Evolutionary conservation across 176 grass and related monocot genomes (phyloP), one percentile per base, ranked within the genome.

Genomic region (Triticum timopheevii): DNA sequence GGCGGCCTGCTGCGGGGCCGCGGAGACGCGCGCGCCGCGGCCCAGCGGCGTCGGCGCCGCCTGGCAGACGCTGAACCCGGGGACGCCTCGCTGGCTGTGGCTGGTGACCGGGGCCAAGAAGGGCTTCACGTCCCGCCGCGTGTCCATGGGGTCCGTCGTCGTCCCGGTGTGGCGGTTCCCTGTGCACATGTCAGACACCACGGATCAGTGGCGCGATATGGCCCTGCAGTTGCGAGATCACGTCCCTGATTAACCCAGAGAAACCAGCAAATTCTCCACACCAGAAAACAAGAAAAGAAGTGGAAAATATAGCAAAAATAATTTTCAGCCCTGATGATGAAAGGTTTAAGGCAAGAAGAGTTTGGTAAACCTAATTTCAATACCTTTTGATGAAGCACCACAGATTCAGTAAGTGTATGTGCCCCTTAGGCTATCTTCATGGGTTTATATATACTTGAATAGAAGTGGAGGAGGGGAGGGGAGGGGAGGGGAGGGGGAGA

Each of bases 31-130:
- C 73, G 70, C 16, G n/a, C 64, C 54, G 6, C 22, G 39, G 8
- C 35, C 39, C 54, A 25, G 11, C 47, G 79, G 54, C 79, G 80
- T 47, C 31, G 52, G 23, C 12, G 33, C 38, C 74, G 74, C 67
- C 39, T 80, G 30, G 16, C 5, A 65, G 15, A 19, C 40, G 79
- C 5, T 23, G 17, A 61, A 8, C 2, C 54, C 64, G 7, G 69
- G 8, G 13, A 58, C 7, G 23, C 64, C 40, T 69, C 64, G 50
- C 2, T 62, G 87, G 54, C 58, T 82, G 72, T 62, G 87, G 54
- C 63, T 82, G 72, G 47, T 4, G 76, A 85, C 71, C 2, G 89
- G 72, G 80, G 76, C 69, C 27, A 95, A 6, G 81, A 94, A 84
- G 3, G 88, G 84, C 54, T 90, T 90, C 31, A 27, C 35, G 73